Base-by-base conservation (phyloP, 805 yeast species). In the Clavispora phyllophila region DNA sequence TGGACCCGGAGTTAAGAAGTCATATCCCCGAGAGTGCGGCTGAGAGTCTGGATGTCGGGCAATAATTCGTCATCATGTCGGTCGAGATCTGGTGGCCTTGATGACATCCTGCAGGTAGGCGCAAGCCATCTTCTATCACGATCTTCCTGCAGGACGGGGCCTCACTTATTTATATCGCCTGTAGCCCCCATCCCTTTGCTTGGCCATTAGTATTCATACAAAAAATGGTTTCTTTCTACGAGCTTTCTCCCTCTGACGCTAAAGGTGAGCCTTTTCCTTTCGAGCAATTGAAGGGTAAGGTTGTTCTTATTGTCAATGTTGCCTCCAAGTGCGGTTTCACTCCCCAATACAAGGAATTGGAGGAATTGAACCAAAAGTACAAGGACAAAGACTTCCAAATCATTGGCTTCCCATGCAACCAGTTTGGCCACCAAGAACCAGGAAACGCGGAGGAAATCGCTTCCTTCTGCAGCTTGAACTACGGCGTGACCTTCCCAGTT, bases 401-500 rank as follows among this genome's bases (percentile, higher is more conserved):
- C 35, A 46, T 70, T 32, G 74, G 73, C 8, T 70, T 70, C 58
- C 75, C 75, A 41, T 66, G 73, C 49, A 68, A 70, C 58, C 75
- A 70, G 51, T 70, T 70, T 39, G 66, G 65, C 23, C 50, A 55
- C 42, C 74, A 70, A 53, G 75, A 70, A 52, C 74, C 74, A 22
- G 72, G 72, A 3, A 40, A 48, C 14, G 54, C 61, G 26, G 71
- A 80, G 43, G 89, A 85, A 56, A 87, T 87, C 50, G 81, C 79
- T 17, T 63, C 73, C 36, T 85, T 84, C 68, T 89, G 96, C 65
- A 65, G 77, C 35, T 58, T 81, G 56, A 89, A 87, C 71, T 93
- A 82, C 62, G 96, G 96, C 42, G 97, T 91, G 33, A 71, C 84
- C 14, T 91, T 93, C 82, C 96, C 96, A 24, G 76, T 91, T 25